Percentiles rank a stretch among this genome's conserved stretches.
phyloP scores from a whole-genome alignment of 1,284 basidiomycete species.

The Rhodotorula glutinis region DNA sequence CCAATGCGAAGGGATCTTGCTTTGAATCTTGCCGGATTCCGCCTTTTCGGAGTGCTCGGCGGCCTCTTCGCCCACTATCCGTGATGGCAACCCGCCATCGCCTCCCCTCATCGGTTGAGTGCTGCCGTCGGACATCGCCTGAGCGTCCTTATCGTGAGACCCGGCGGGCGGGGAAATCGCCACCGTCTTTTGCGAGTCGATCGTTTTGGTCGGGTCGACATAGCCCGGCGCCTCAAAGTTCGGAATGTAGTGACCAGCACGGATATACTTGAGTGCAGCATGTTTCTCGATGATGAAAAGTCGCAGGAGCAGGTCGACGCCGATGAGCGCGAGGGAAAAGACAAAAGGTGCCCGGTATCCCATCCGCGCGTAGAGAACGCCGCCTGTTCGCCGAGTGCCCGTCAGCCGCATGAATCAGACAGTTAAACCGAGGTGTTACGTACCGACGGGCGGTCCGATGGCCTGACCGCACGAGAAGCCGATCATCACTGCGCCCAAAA shows the following conservation, averaged over 20 bases:
- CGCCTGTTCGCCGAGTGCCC: conserved; percentile 7
- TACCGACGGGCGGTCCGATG: conserved; percentile 31
- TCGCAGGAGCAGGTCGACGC: conserved; percentile 37
- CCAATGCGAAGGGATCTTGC: conserved; percentile 6
- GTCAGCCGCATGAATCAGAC: neutral
- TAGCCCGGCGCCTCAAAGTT: conserved; percentile 38
- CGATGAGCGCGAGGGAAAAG: conserved; percentile 40
- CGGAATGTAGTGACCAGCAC: conserved; percentile 16
- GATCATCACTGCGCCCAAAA: conserved; percentile 40
- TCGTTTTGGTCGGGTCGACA: neutral
- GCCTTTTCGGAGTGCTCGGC: neutral
- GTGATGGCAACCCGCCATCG: too few species aligned
- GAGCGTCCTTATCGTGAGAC: neutral
- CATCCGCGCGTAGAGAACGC: conserved; percentile 36
- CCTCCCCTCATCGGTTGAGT: too few species aligned
- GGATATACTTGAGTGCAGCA: conserved; percentile 29
- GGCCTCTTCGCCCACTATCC: too few species aligned
- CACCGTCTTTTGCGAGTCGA: neutral
- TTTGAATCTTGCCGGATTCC: too few species aligned
- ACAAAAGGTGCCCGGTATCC: conserved; percentile 44
- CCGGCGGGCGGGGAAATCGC: neutral
- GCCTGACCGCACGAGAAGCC: conserved; percentile 36
- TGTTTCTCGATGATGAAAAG: conserved; percentile 42
- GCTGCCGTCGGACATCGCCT: neutral
- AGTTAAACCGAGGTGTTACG: neutral